Base-by-base conservation (phyloP, 2,329 filamentous ascomycete species). In the Sclerotinia glacialis region DNA sequence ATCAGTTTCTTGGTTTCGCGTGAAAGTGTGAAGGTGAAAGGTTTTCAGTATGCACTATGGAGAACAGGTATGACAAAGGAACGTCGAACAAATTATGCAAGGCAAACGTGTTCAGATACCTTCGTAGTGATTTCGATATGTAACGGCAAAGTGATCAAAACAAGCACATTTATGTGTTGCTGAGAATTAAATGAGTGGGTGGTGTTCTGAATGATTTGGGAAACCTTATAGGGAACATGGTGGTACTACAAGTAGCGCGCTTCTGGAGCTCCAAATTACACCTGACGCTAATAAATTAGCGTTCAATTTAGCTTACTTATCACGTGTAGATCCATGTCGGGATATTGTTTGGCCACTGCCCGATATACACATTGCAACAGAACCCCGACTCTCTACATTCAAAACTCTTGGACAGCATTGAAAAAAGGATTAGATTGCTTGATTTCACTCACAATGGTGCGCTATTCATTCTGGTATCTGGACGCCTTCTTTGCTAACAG, bases 401-500 rank as follows among this genome's bases (percentile, higher is more conserved):
- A 70, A 68, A 54, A 54, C 44, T 61, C 65, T 53, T 58, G 34
- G 47, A 63, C 60, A 50, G 40, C 44, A 62, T 40, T 64, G 53
- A 55, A 44, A 66, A 66, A 64, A 46, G 44, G 23, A 49, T 31
- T 40, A 65, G 28, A 23, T 65, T 46, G 40, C 50, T 37, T 6
- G 28, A 53, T 40, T 28, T 56, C 46, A 50, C 47, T 66, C 55
- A 64, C 67, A 72, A 67, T 53, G 72, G 72, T 71, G 69, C 69
- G 65, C 63, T 65, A 60, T 59, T 54, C 42, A 23, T 31, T 16
- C 12, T 7, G 28, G 5, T 18, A 3, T 23, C 42, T 12, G 11
- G 2, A 21, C 23, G 21, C 28, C 46, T 28, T 46, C 31, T 49
- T 18, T 54, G 53, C 71, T 75, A 70, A 75, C 47, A 46, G 26